Base-by-base conservation (phyloP, 306 rosid genomes). In the Morella rubra region DNA sequence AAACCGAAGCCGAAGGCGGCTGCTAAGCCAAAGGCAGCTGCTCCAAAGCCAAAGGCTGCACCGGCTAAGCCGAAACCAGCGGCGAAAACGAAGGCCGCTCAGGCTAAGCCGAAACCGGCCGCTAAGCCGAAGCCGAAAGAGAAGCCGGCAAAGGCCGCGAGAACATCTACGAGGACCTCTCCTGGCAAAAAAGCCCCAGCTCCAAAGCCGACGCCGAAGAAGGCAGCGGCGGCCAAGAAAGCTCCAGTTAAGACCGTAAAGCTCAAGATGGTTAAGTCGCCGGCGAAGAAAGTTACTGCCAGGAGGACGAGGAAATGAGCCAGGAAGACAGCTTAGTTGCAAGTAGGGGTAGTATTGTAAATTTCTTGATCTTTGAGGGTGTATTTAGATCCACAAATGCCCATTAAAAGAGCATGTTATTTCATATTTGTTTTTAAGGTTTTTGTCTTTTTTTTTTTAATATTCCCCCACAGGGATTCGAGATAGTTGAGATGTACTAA, bases 181-280 rank as follows among this genome's bases (percentile, higher is more conserved):
- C 97, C 96, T 0, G 97, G 92, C n/a, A 87, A 76, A 81, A 90
- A 79, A 44, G 90, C 84, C 1, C 79, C 89, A 9, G 61, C 88
- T 2, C 64, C 90, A 0, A 90, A 77, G 64, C 62, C 93, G 1
- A 66, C 77, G 0, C 58, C 77, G 13, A 88, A 90, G 89, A 90
- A 87, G 66, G 92, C 85, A 1, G 71, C 79, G 15, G 77, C 80
- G 0, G 42, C 76, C 0, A 90, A 87, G 83, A 92, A 92, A 61
- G 84, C 89, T 0, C 79, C 91, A 3, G 78, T 80, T 1, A 85
- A 83, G 56, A 79, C 69, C 7, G 88, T 73, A 42, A 84, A 89
- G 81, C 76, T 85, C 0, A 88, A 78, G 80, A 85, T 74, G 44
- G 91, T 80, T 1, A 86, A 79, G 79, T 89, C 96, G 10, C 90